Evolutionary conservation across 2,329 filamentous ascomycete species (phyloP).

Genomic region (Ophiostoma populinum): DNA sequence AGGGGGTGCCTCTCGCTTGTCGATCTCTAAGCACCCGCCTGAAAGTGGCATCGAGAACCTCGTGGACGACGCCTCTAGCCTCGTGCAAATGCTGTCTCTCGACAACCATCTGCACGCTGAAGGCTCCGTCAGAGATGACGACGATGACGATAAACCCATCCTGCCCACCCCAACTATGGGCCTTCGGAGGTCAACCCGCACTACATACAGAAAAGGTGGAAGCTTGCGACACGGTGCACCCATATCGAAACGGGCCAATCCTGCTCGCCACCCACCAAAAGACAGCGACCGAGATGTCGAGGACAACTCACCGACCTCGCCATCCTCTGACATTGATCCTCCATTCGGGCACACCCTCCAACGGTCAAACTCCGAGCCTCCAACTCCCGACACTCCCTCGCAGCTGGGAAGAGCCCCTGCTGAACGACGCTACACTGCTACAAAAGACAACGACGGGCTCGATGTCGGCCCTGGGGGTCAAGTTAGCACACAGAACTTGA

Average conservation of each 20-base stretch:
- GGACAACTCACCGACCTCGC: slow-evolving; percentile 23
- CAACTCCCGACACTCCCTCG: slow-evolving; percentile 43
- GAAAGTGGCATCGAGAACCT: slow-evolving; percentile 65
- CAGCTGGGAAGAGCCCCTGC: slow-evolving; percentile 34
- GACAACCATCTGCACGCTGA: slow-evolving; percentile 29
- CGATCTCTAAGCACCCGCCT: slow-evolving; percentile 36
- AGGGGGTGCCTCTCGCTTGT: background rate
- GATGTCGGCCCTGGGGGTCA: too few relatives aligned
- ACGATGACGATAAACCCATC: slow-evolving; percentile 64
- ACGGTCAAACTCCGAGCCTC: slow-evolving; percentile 55
- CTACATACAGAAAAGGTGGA: slow-evolving; percentile 72
- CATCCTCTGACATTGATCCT: slow-evolving; percentile 25
- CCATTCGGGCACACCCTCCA: slow-evolving; percentile 35
- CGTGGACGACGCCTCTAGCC: slow-evolving; percentile 59
- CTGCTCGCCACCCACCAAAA: slow-evolving; percentile 42
- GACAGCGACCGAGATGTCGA: slow-evolving; percentile 32
- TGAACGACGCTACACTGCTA: slow-evolving; percentile 27
- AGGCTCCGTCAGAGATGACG: slow-evolving; percentile 23
- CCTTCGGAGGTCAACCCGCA: slow-evolving; percentile 76
- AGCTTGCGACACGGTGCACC: slow-evolving; percentile 66
- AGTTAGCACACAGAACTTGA: too few relatives aligned
- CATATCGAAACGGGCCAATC: slow-evolving; percentile 54
- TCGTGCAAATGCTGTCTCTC: slow-evolving; percentile 52
- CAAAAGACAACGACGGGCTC: too few relatives aligned
- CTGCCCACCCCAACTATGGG: slow-evolving; percentile 61